Evolutionary conservation across 768 basidiomycete genomes (phyloP), one percentile per base, ranked within the genome.

Genomic region (Mycena galericulata): DNA sequence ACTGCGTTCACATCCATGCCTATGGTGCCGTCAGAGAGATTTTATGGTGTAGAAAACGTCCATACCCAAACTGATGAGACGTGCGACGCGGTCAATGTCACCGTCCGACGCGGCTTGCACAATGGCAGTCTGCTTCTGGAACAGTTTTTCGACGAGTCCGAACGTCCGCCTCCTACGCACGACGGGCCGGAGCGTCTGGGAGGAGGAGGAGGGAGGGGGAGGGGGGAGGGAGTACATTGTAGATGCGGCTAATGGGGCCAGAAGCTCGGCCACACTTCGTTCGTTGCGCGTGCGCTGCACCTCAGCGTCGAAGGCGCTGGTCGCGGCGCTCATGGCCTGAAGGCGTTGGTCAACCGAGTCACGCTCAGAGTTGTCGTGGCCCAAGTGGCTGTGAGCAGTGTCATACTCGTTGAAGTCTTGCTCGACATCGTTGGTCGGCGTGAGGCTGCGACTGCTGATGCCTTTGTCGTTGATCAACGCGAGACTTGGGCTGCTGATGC

Each of bases 91-190:
- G n/a, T n/a, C n/a, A n/a, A n/a, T n/a, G n/a, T n/a, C n/a, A n/a
- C n/a, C n/a, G n/a, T n/a, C 72, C 34, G 68, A 69, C 20, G 72
- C 72, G 17, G 72, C 72, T 41, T 70, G 68, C 24, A 72, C 57
- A 24, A 72, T 69, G 17, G 72, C 72, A 18, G 72, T 72, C 26
- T 67, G 64, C 40, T 72, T 72, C 34, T 64, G 65, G 51, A 72
- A 69, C 18, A 72, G 65, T 26, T 61, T 63, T 50, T 54, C 46
- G 43, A 72, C 67, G 61, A 72, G 38, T 18, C 72, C 69, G 22
- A 66, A 58, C 47, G 70, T 57, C 24, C 63, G 43, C 27, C 63
- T 53, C 38, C 57, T 50, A 26, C 46, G 67, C 36, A 30, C 18
- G 9, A 22, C 4, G 32, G 53, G 59, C 6, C 18, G 40, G 27